Percentiles rank a stretch among this genome's conserved stretches.
Conservation (phyloP, 257 asterid genomes). For the Capsicum baccatum region DNA sequence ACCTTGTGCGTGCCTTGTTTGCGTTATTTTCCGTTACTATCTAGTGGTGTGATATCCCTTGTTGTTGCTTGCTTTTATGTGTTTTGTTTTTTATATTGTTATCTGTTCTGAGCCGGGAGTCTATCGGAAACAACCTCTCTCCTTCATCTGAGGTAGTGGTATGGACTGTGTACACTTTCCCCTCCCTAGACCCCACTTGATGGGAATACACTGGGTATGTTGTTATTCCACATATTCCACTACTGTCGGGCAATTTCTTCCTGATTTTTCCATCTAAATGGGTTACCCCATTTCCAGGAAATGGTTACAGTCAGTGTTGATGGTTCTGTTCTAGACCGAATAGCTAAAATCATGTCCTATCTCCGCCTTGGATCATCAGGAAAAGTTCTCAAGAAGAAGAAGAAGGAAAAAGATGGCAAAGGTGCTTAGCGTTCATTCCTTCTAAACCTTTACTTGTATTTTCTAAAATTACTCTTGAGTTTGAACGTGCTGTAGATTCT, state of each 20-base stretch:
- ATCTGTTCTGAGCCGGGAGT: no score
- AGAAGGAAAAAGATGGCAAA: conserved; percentile 87
- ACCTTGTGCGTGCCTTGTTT: no score
- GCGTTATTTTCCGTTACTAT: no score
- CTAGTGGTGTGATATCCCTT: no score
- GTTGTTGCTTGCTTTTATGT: no score
- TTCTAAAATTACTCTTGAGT: neutral
- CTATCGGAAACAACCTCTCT: no score
- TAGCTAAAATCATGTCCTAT: conserved; percentile 94
- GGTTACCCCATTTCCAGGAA: conserved; percentile 57
- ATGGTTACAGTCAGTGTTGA: conserved; percentile 97
- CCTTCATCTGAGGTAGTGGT: no score
- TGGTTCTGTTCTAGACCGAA: conserved; percentile 94
- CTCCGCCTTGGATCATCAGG: conserved; percentile 99
- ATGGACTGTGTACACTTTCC: no score
- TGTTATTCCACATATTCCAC: neutral
- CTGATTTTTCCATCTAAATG: conserved; percentile 26
- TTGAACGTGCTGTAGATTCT: neutral
- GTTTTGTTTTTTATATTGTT: no score
- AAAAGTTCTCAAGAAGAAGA: conserved; percentile 96
- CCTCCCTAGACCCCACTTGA: no score
- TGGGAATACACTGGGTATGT: no score
- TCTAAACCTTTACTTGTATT: conserved; percentile 17
- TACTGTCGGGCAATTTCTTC: conserved; percentile 5
- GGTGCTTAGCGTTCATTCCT: conserved; percentile 47